Conservation (phyloP, 2,329 filamentous ascomycete species). For the Paramyrothecium sp. region DNA sequence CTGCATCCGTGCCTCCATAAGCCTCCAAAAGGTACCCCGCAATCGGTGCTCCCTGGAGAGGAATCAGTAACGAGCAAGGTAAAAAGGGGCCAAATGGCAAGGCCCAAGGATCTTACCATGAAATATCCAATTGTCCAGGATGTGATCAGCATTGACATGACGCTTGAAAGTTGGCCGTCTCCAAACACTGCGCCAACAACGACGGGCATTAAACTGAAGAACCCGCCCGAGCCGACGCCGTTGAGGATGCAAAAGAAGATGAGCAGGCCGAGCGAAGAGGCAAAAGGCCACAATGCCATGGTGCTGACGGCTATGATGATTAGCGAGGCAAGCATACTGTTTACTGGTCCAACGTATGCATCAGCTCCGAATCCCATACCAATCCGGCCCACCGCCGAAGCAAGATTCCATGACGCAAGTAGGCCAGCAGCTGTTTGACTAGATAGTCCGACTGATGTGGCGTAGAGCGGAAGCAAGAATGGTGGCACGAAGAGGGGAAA, state of each 20-base stretch:
- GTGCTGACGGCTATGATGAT: slow-evolving; percentile 23
- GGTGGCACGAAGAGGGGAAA: slow-evolving; percentile 22
- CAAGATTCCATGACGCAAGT: slow-evolving; percentile 26
- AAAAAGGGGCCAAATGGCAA: too few relatives aligned
- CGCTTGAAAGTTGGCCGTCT: neutral
- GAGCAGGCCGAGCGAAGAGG: slow-evolving; percentile 19
- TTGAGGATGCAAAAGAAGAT: slow-evolving; percentile 19
- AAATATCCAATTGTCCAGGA: slow-evolving; percentile 38
- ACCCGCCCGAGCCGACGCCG: slow-evolving; percentile 25
- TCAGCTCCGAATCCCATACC: slow-evolving; percentile 21
- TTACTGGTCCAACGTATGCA: slow-evolving; percentile 21
- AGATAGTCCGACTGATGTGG: slow-evolving; percentile 19
- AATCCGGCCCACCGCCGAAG: slow-evolving; percentile 22
- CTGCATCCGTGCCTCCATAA: slow-evolving; percentile 47
- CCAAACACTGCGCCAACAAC: slow-evolving; percentile 23
- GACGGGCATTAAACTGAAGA: slow-evolving; percentile 26
- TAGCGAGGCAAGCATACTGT: slow-evolving; percentile 22
- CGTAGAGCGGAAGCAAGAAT: slow-evolving; percentile 22
- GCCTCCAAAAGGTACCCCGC: slow-evolving; percentile 58
- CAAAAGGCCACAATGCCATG: slow-evolving; percentile 22
- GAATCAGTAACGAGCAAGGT: slow-evolving; percentile 5
- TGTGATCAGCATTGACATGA: neutral
- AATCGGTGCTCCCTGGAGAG: slow-evolving; percentile 50
- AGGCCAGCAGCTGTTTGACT: slow-evolving; percentile 18
- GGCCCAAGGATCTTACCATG: slow-evolving; percentile 37